Conservation (phyloP, 371 early-diverging fungal genomes). For the Dentiscutata heterogama region DNA sequence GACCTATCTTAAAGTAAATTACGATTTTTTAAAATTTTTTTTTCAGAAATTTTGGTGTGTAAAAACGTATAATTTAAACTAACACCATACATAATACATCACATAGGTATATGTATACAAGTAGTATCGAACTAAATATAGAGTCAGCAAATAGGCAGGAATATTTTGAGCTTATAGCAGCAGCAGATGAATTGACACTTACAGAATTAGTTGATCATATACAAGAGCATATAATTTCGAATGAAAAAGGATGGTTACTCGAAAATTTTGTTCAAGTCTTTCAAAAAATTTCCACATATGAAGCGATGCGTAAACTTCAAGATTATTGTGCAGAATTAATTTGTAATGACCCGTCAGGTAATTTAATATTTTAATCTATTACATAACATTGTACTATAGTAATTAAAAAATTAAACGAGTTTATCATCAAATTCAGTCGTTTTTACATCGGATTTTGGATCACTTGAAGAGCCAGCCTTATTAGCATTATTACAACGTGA, state of each 20-base stretch:
- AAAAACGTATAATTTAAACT: neutral
- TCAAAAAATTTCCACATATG: neutral
- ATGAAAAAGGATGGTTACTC: slow-evolving; percentile 3
- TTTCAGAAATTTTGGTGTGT: neutral
- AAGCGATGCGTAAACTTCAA: slow-evolving; percentile 5
- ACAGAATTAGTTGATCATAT: slow-evolving; percentile 17
- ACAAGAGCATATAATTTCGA: slow-evolving; percentile 29
- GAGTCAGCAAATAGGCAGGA: neutral
- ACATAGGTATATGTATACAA: slow-evolving; percentile 41
- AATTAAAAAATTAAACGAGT: neutral
- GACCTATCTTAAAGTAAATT: slow-evolving; percentile 31
- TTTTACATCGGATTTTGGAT: slow-evolving; percentile 6
- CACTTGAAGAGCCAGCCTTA: neutral
- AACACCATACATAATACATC: neutral
- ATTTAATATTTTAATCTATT: neutral
- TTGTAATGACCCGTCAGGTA: slow-evolving; percentile 8
- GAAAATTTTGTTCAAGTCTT: slow-evolving; percentile 21
- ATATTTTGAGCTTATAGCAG: slow-evolving; percentile 15
- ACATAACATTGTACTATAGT: neutral
- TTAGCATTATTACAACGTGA: slow-evolving; percentile 24
- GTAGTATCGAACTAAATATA: neutral
- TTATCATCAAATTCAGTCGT: too few relatives aligned
- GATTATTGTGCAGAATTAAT: slow-evolving; percentile 1
- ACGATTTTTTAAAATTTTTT: neutral
- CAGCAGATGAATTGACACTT: slow-evolving; percentile 36